Evolutionary conservation across 2,329 filamentous ascomycete species (phyloP).

Genomic region (Cladosporium sp.): DNA sequence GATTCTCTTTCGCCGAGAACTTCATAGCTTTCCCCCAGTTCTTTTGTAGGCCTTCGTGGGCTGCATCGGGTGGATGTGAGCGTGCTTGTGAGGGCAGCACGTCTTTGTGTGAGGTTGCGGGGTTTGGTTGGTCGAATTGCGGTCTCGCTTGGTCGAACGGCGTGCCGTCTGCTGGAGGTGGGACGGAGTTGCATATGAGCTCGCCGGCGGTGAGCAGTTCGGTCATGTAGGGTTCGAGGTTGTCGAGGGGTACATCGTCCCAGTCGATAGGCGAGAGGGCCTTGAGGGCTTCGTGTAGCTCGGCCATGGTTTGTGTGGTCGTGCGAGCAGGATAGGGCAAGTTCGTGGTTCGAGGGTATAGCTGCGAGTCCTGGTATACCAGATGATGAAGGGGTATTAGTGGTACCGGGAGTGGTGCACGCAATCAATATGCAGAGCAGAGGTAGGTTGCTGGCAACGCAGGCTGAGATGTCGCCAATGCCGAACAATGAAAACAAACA

Average conservation of each 20-base stretch:
- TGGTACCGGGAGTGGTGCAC: not conserved
- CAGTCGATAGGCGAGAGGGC: slow-evolving; percentile 47
- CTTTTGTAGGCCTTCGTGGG: slow-evolving; percentile 66
- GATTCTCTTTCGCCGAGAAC: slow-evolving; percentile 69
- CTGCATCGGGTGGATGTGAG: slow-evolving; percentile 49
- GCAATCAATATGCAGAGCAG: not conserved
- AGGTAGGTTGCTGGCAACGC: not conserved
- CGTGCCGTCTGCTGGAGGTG: slow-evolving; percentile 53
- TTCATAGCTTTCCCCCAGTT: slow-evolving; percentile 86
- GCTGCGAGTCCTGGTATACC: not conserved
- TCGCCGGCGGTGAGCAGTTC: slow-evolving; percentile 58
- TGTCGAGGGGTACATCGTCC: slow-evolving; percentile 44
- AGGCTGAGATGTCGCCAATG: not conserved
- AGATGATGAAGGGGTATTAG: not conserved
- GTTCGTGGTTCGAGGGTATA: not conserved
- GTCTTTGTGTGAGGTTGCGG: slow-evolving; percentile 52
- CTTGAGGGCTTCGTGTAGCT: slow-evolving; percentile 49
- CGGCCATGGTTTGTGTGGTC: slow-evolving; percentile 34
- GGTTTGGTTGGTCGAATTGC: slow-evolving; percentile 58
- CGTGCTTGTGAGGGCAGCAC: slow-evolving; percentile 55
- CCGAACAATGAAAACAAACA: not conserved
- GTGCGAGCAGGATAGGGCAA: not conserved
- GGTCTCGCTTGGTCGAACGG: slow-evolving; percentile 51
- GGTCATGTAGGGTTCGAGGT: slow-evolving; percentile 43
- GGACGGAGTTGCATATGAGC: slow-evolving; percentile 74